Percentiles rank a stretch among this genome's conserved stretches.
Conservation (phyloP, 768 basidiomycete genomes). For the Psilocybe subaeruginosa region DNA sequence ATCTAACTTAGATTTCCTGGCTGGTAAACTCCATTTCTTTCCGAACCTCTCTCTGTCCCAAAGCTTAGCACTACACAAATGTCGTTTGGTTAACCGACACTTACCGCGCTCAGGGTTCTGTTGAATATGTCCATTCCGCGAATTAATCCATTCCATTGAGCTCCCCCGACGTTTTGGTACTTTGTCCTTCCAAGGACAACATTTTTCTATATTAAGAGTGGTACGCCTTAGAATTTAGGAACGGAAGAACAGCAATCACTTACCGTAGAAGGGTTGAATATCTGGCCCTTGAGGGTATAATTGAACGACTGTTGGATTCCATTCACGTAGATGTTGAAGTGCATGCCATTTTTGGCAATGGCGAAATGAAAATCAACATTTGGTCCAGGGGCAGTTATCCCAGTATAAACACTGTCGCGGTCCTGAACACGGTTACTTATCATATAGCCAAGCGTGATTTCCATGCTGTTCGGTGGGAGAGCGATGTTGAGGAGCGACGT, state of each 20-base stretch:
- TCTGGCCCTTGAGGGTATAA: background rate
- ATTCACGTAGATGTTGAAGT: background rate
- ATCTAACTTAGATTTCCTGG: no score
- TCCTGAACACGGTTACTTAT: background rate
- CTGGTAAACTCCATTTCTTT: no score
- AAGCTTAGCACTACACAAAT: no score
- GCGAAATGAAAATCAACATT: constrained; percentile 3
- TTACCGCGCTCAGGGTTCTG: no score
- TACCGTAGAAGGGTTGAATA: background rate
- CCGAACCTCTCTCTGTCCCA: no score
- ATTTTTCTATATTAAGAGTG: background rate
- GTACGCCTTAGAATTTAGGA: background rate
- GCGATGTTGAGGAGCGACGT: constrained; percentile 3
- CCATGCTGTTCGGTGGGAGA: constrained; percentile 2
- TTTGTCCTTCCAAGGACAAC: background rate
- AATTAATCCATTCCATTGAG: no score
- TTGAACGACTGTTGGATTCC: background rate
- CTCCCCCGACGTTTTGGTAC: no score
- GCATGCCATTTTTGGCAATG: background rate
- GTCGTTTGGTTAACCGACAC: no score
- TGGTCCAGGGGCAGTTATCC: background rate
- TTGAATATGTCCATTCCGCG: no score
- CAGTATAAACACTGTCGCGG: background rate
- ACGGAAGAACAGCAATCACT: background rate
- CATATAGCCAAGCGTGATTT: background rate